Conservation (phyloP, 495 filamentous ascomycete species). For the Physcia stellaris region DNA sequence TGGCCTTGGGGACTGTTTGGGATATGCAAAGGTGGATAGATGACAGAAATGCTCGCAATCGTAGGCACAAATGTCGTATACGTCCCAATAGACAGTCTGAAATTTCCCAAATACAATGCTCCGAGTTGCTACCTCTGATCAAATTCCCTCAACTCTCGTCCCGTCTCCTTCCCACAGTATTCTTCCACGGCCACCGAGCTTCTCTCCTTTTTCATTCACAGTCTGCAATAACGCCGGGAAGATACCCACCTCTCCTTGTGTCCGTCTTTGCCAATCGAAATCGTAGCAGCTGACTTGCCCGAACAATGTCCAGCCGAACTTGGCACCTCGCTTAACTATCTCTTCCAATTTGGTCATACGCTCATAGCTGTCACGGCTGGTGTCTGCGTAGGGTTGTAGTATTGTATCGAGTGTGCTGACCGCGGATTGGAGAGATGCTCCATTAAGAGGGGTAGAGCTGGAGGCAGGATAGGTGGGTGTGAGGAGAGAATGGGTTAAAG, state of each 20-base stretch:
- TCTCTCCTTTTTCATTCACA: conserved; percentile 2
- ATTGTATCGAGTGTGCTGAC: background rate
- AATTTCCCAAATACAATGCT: no score
- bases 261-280: conserved; percentile 1
- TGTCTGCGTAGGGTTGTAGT: background rate
- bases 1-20: no score
- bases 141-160: no score
- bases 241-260: background rate
- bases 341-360: background rate
- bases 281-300: background rate
- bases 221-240: conserved; percentile 1
- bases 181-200: background rate
- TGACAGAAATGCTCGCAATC: no score
- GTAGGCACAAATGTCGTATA: no score
- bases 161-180: no score
- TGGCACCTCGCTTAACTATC: conserved; percentile 1
- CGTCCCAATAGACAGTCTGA: no score
- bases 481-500: background rate
- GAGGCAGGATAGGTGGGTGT: background rate
- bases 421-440: no score
- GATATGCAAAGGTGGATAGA: no score
- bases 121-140: no score
- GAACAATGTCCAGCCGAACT: conserved; percentile 1
- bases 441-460: no score
- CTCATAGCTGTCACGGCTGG: background rate